Percentiles rank a stretch among this genome's conserved stretches.
Evolutionary conservation across 2,329 filamentous ascomycete species (phyloP).

Genomic region (Fusarium piperis): DNA sequence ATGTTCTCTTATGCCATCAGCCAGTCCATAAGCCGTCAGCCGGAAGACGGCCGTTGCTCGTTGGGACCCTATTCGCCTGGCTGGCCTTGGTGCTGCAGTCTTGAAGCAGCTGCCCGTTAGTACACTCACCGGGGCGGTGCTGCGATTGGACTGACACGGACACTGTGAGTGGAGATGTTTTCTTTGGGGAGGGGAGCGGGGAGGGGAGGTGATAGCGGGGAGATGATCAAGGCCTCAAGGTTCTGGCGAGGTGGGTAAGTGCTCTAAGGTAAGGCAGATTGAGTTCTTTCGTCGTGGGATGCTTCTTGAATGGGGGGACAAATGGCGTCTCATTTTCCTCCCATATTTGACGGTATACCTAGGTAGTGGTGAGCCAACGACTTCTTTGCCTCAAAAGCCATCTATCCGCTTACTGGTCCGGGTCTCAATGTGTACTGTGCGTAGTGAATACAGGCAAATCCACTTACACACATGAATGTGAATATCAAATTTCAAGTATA

Average conservation of each 20-base stretch:
- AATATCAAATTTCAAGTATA: background rate
- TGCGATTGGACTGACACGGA: conserved; percentile 1
- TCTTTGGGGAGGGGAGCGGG: background rate
- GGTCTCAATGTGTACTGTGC: background rate
- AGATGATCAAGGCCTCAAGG: background rate
- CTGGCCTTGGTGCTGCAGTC: background rate
- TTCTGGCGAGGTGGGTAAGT: background rate
- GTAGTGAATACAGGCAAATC: background rate
- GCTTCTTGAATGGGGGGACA: background rate
- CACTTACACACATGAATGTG: background rate
- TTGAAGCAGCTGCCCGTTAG: conserved; percentile 4
- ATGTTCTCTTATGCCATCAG: background rate
- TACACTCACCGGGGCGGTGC: background rate
- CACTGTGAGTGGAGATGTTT: conserved; percentile 3
- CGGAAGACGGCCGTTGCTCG: conserved; percentile 13
- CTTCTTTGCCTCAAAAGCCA: background rate
- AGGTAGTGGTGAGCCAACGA: background rate
- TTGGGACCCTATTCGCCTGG: conserved; percentile 6
- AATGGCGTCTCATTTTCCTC: background rate
- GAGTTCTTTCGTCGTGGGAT: background rate
- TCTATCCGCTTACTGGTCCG: background rate
- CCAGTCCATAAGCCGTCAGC: conserved; percentile 15
- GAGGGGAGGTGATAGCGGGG: too few relatives aligned
- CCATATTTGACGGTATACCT: background rate
- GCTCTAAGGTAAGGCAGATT: background rate